A percentile compares a stretch with the other conserved stretches of the same genome.
Evolutionary conservation across 2,329 filamentous ascomycete species (phyloP).

Genomic region (Aspergillus sclerotialis): DNA sequence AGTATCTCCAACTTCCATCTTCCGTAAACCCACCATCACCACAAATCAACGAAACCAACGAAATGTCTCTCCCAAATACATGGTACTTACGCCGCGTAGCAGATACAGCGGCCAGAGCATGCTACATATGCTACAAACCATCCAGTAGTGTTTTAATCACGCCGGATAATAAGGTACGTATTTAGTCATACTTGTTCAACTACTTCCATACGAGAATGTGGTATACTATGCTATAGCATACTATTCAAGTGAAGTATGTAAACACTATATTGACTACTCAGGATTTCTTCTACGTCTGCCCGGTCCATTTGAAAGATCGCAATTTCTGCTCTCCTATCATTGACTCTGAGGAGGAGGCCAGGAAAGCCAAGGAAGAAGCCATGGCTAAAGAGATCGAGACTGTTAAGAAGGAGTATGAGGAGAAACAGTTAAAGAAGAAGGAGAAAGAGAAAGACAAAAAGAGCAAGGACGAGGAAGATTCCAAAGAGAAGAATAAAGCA

Average conservation of each 20-base stretch:
- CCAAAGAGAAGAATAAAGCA: conserved; percentile 44
- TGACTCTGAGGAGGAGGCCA: conserved; percentile 35
- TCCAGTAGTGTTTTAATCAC: conserved; percentile 83
- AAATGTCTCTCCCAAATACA: conserved; percentile 57
- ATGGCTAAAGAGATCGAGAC: conserved; percentile 41
- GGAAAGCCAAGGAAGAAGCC: conserved; percentile 36
- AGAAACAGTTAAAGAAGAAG: conserved; percentile 66
- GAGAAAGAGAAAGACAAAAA: conserved; percentile 49
- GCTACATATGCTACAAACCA: conserved; percentile 86
- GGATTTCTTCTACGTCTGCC: conserved; percentile 92
- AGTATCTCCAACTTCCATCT: neutral
- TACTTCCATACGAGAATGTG: no score
- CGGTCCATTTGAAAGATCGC: conserved; percentile 71
- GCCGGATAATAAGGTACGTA: conserved; percentile 71
- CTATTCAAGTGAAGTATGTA: conserved; percentile 3
- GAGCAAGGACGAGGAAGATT: conserved; percentile 43
- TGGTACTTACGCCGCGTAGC: conserved; percentile 85
- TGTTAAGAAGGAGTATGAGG: conserved; percentile 56
- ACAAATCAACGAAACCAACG: neutral
- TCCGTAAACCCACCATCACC: neutral
- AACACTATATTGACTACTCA: conserved; percentile 25
- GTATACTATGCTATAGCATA: no score
- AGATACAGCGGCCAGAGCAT: conserved; percentile 73
- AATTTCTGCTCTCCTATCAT: conserved; percentile 63
- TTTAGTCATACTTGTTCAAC: no score